phyloP scores from a whole-genome alignment of 1,139 yeast genomes.

The Pichia sp. region DNA sequence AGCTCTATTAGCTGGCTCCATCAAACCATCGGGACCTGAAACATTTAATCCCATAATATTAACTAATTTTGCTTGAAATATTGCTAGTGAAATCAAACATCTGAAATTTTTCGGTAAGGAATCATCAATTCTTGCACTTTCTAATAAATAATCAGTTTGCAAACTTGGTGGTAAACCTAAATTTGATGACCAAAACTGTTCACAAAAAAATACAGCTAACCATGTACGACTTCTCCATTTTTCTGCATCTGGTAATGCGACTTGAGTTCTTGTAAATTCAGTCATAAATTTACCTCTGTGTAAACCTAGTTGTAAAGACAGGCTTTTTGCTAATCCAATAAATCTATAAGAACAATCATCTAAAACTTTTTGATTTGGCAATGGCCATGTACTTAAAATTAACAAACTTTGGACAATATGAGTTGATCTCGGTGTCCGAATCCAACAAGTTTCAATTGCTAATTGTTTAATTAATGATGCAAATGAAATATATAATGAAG shows the following conservation, averaged over 20 bases:
- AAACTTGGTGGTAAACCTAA: slow-evolving; percentile 84
- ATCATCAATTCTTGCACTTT: slow-evolving; percentile 66
- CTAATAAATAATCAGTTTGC: slow-evolving; percentile 77
- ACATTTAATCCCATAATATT: slow-evolving; percentile 86
- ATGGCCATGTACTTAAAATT: slow-evolving; percentile 82
- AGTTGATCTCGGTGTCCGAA: slow-evolving; percentile 86
- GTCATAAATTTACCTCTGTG: slow-evolving; percentile 89
- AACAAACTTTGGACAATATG: slow-evolving; percentile 87
- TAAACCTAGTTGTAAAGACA: slow-evolving; percentile 84
- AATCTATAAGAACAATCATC: slow-evolving; percentile 91
- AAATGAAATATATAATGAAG: slow-evolving; percentile 67
- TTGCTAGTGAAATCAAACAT: slow-evolving; percentile 65
- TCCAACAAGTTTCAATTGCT: slow-evolving; percentile 92
- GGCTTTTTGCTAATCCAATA: slow-evolving; percentile 76
- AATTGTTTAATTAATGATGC: slow-evolving; percentile 77
- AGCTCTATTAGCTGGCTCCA: slow-evolving; percentile 79
- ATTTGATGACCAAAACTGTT: slow-evolving; percentile 86
- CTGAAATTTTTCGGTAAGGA: slow-evolving; percentile 66
- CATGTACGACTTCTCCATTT: slow-evolving; percentile 93
- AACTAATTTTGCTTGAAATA: slow-evolving; percentile 78
- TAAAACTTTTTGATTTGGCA: slow-evolving; percentile 86
- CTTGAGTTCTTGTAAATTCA: slow-evolving; percentile 88
- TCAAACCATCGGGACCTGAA: slow-evolving; percentile 82
- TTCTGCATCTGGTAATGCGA: slow-evolving; percentile 82
- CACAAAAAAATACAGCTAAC: slow-evolving; percentile 82